Percentiles rank a stretch among this genome's conserved stretches.
These are phyloP conservation scores for Phyllosticta capitalensis DNA, from an alignment of 2,329 filamentous ascomycete species.

Conservation along the genomic window DNA sequence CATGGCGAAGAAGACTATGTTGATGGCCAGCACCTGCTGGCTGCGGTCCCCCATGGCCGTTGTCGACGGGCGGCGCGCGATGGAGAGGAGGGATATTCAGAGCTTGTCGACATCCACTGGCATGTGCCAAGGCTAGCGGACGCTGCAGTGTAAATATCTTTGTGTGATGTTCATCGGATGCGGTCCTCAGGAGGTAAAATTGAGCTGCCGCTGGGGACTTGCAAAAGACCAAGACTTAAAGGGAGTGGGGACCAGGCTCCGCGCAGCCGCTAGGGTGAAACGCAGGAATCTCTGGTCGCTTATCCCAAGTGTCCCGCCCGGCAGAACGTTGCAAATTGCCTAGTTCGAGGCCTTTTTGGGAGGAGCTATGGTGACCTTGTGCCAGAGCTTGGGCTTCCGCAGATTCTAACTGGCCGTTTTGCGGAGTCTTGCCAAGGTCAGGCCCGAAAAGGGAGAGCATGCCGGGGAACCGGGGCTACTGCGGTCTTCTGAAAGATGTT, in stretches of 20 bases:
- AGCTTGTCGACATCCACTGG: neutral
- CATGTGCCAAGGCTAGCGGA: neutral
- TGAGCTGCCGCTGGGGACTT: neutral
- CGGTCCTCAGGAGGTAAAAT: neutral
- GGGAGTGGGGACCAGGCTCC: neutral
- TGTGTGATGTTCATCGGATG: neutral
- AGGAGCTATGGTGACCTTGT: neutral
- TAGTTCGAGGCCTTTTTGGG: neutral
- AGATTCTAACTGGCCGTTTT: neutral
- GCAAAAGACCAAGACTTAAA: neutral
- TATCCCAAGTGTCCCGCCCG: neutral
- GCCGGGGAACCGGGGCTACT: neutral
- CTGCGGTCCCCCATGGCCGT: constrained; percentile 15
- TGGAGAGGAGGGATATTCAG: neutral
- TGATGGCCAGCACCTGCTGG: constrained; percentile 20
- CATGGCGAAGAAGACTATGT: constrained; percentile 29
- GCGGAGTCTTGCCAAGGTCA: neutral
- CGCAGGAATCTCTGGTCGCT: neutral
- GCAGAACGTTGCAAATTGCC: neutral
- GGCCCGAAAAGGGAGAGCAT: neutral
- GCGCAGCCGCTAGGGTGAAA: neutral
- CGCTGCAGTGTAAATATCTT: neutral
- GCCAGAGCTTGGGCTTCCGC: neutral
- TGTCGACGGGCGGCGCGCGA: neutral
- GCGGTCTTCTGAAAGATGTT: neutral